Evolutionary conservation across 345 rosid species (phyloP).

Genomic region (Sisymbrium altissimum): DNA sequence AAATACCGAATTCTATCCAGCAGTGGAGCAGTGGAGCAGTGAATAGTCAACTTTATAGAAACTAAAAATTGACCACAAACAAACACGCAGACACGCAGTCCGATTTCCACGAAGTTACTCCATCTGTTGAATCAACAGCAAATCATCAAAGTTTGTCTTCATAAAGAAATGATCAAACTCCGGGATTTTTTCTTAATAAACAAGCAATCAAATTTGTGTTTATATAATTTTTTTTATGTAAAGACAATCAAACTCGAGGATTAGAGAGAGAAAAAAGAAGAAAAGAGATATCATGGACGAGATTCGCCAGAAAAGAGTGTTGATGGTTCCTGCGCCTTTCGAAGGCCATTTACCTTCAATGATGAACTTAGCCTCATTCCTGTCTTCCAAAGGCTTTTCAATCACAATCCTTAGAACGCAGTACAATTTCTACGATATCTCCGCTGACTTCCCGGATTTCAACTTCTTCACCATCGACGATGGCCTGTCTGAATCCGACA

Average conservation of each 20-base stretch:
- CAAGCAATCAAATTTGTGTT: neutral
- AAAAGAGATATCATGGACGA: conserved; percentile 3
- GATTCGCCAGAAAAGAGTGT: conserved; percentile 12
- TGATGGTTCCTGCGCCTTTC: conserved; percentile 51
- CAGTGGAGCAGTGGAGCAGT: too few relatives aligned
- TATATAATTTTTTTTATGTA: neutral
- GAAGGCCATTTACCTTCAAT: conserved; percentile 67
- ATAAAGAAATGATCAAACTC: neutral
- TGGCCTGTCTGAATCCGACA: conserved; percentile 26
- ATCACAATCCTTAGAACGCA: conserved; percentile 43
- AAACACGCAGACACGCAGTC: neutral
- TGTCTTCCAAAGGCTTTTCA: conserved; percentile 51
- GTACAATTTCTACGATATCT: conserved; percentile 38
- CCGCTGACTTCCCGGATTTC: conserved; percentile 39
- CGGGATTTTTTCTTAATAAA: neutral
- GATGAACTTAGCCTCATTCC: conserved; percentile 54
- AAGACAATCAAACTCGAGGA: neutral
- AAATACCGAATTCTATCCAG: too few relatives aligned
- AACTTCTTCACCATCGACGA: conserved; percentile 37
- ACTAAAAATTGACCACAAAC: too few relatives aligned
- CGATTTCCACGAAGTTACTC: neutral
- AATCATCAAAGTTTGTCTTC: neutral
- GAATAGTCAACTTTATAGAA: too few relatives aligned
- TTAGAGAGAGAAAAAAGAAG: neutral
- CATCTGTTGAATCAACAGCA: neutral